Evolutionary conservation across 768 basidiomycete species (phyloP).

Genomic region (Leccinum truebloodii): DNA sequence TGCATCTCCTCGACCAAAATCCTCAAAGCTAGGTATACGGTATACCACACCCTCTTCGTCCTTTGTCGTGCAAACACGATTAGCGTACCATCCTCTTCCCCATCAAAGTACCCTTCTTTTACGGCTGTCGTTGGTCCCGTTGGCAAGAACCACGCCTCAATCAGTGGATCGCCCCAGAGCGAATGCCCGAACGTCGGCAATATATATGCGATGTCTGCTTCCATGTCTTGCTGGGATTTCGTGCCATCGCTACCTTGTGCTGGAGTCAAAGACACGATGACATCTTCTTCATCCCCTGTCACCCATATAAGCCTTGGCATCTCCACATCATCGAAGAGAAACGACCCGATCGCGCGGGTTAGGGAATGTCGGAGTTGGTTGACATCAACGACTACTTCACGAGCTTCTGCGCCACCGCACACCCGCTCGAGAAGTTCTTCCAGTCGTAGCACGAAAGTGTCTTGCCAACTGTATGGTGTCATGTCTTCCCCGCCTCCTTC

Average conservation of each 20-base stretch:
- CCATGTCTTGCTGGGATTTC: slow-evolving; percentile 10
- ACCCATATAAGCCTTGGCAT: slow-evolving; percentile 69
- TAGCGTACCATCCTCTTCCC: slow-evolving; percentile 47
- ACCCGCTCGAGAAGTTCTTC: slow-evolving; percentile 56
- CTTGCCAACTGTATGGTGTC: slow-evolving; percentile 67
- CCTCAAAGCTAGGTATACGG: slow-evolving; percentile 58
- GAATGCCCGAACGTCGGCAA: slow-evolving; percentile 51
- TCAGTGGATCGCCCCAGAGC: slow-evolving; percentile 75
- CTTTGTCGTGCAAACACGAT: slow-evolving; percentile 64
- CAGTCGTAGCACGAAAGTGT: slow-evolving; percentile 61
- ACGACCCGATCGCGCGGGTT: slow-evolving; percentile 71
- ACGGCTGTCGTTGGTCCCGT: slow-evolving; percentile 50
- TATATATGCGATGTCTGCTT: slow-evolving; percentile 34
- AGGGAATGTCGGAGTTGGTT: slow-evolving; percentile 49
- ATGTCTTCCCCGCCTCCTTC: slow-evolving; percentile 26
- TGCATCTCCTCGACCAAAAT: slow-evolving; percentile 47
- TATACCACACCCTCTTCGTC: slow-evolving; percentile 80
- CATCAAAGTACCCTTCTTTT: slow-evolving; percentile 56
- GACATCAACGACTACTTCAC: slow-evolving; percentile 31
- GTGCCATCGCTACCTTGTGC: slow-evolving; percentile 7
- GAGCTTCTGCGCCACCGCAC: slow-evolving; percentile 26
- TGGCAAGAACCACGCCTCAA: slow-evolving; percentile 63
- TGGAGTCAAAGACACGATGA: slow-evolving; percentile 47
- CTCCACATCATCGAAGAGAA: slow-evolving; percentile 76
- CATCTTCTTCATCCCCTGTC: slow-evolving; percentile 57